phyloP scores from a whole-genome alignment of 73 alveolate genomes.

The Symbiodinium natans region DNA sequence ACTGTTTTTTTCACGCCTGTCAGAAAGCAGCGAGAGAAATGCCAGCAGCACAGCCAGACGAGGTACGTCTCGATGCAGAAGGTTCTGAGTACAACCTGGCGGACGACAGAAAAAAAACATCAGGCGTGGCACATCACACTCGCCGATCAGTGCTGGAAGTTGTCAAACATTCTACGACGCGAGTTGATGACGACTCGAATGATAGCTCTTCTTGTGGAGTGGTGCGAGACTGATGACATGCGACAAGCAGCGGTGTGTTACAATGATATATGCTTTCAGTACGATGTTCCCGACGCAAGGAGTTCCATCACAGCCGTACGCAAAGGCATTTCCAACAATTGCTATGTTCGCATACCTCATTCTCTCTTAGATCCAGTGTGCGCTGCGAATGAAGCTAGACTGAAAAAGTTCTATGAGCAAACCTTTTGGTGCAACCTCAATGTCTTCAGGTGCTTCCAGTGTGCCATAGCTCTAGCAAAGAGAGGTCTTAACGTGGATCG shows the following conservation, averaged over 20 bases:
- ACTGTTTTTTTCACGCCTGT: no score
- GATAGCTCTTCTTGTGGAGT: slow-evolving; percentile 17
- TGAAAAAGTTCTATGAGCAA: not conserved
- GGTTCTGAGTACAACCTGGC: not conserved
- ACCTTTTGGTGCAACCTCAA: slow-evolving; percentile 2
- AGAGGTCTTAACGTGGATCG: slow-evolving; percentile 38
- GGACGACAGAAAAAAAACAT: not conserved
- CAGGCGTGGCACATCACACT: no score
- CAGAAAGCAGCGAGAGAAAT: no score
- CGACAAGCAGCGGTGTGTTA: not conserved
- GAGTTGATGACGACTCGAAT: slow-evolving; percentile 1
- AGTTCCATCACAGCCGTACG: not conserved
- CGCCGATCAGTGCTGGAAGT: no score
- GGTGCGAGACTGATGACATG: slow-evolving; percentile 14
- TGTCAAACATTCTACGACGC: not conserved
- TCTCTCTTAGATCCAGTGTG: not conserved
- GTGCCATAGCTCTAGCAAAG: slow-evolving; percentile 27
- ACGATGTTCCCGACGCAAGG: no score
- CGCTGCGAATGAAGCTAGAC: not conserved
- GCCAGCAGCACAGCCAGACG: not conserved
- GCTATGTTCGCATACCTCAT: slow-evolving; percentile 7
- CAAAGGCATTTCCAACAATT: not conserved
- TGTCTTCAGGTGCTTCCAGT: not conserved
- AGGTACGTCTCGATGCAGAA: not conserved
- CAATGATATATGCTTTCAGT: not conserved